Percentiles rank a stretch among this genome's conserved stretches.
These are phyloP conservation scores for Beauveria medogensis DNA, from an alignment of 2,329 filamentous ascomycete genomes.

Conservation along the genomic window DNA sequence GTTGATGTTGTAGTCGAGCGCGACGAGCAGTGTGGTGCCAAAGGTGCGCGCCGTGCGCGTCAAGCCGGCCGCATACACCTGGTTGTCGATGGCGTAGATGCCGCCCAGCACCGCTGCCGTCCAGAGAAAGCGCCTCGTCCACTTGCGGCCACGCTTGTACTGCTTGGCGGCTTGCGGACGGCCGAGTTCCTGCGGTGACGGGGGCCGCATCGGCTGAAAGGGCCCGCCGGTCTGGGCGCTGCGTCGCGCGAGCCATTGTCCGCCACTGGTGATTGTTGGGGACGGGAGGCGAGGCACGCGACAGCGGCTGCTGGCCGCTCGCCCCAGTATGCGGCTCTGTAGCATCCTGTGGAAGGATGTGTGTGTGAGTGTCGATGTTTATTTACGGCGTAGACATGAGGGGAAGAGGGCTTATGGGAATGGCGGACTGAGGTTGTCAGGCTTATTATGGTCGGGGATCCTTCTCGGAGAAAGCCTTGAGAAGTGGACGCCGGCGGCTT, in stretches of 20 bases:
- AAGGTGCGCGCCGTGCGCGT: slow-evolving; percentile 78
- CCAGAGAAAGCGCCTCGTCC: slow-evolving; percentile 65
- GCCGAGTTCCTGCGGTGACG: slow-evolving; percentile 70
- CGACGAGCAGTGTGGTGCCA: slow-evolving; percentile 67
- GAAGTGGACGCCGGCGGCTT: neutral
- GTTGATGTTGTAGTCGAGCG: slow-evolving; percentile 93
- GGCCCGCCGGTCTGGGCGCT: slow-evolving; percentile 27
- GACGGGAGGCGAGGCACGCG: slow-evolving; percentile 6
- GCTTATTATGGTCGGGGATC: neutral
- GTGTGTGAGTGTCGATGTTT: neutral
- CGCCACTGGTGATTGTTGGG: neutral
- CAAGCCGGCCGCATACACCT: slow-evolving; percentile 71
- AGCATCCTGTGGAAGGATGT: neutral
- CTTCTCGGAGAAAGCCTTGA: neutral
- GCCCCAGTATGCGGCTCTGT: slow-evolving; percentile 1
- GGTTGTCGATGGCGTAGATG: slow-evolving; percentile 61
- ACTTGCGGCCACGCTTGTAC: slow-evolving; percentile 63
- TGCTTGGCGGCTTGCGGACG: slow-evolving; percentile 61
- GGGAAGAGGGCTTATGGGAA: neutral
- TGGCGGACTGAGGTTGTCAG: neutral
- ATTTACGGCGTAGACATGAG: neutral
- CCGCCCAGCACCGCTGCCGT: slow-evolving; percentile 50
- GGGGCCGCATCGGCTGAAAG: slow-evolving; percentile 64
- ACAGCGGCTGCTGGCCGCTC: slow-evolving; percentile 1
- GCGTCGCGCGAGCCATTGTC: slow-evolving; percentile 13